Conservation (phyloP, 306 rosid genomes). For the Pterocarpus santalinus region DNA sequence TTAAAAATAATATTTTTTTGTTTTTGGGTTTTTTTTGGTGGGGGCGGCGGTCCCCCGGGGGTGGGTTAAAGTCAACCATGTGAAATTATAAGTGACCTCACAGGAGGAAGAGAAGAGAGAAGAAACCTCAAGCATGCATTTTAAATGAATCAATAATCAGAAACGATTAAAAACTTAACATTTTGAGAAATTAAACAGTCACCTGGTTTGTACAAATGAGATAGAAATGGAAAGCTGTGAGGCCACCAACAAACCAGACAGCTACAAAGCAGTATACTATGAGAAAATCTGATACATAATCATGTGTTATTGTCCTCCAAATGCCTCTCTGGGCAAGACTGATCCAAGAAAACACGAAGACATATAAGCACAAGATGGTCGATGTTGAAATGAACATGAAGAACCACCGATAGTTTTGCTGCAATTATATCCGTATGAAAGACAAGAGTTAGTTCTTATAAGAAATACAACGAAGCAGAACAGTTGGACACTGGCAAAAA, state of each 20-base stretch:
- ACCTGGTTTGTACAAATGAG: conserved; percentile 94
- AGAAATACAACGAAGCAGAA: conserved; percentile 34
- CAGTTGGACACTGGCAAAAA: conserved; percentile 2
- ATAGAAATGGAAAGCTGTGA: conserved; percentile 86
- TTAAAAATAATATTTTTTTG: conserved; percentile 11
- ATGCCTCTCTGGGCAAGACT: conserved; percentile 46
- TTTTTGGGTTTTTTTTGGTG: too few species aligned
- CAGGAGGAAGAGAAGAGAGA: not conserved
- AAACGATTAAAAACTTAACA: conserved; percentile 28
- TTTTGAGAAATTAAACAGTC: conserved; percentile 44
- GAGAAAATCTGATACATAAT: conserved; percentile 72
- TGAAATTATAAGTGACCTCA: not conserved
- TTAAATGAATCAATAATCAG: conserved; percentile 35
- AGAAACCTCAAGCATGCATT: not conserved
- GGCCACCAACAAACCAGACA: conserved; percentile 98
- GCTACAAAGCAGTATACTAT: conserved; percentile 78
- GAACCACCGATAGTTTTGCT: conserved; percentile 95
- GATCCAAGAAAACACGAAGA: conserved; percentile 75
- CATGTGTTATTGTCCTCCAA: conserved; percentile 60
- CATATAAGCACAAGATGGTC: conserved; percentile 81
- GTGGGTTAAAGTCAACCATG: not conserved
- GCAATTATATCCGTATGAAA: conserved; percentile 55
- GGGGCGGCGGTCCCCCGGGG: too few species aligned
- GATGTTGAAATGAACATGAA: conserved; percentile 90
- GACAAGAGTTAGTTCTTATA: conserved; percentile 45